Evolutionary conservation across 75 land plant genomes (phyloP).

Genomic region (Sequoia sempervirens): DNA sequence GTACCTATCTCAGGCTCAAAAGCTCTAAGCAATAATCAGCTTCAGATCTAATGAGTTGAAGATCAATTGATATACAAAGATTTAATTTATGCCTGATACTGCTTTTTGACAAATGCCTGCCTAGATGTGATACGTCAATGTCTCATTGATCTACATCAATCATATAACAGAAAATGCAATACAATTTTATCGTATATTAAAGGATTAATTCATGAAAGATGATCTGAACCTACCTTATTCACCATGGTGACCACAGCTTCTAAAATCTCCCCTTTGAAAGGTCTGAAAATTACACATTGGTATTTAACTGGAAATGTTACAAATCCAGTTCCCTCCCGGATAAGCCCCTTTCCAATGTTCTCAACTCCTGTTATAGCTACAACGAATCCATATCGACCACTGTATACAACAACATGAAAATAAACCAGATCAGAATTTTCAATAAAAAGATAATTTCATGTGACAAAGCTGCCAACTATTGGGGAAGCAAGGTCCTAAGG

Average conservation of each 20-base stretch:
- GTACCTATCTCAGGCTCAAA: too few relatives aligned
- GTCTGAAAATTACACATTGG: slow-evolving; percentile 94
- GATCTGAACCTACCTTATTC: slow-evolving; percentile 64
- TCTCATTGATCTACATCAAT: background rate
- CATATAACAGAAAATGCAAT: background rate
- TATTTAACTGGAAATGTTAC: slow-evolving; percentile 96
- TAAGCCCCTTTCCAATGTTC: slow-evolving; percentile 85
- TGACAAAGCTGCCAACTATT: background rate
- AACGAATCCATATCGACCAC: slow-evolving; percentile 97
- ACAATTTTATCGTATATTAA: background rate
- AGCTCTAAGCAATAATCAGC: background rate
- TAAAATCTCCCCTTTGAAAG: slow-evolving; percentile 94
- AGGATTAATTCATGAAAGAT: slow-evolving; percentile 9
- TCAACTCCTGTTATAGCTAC: slow-evolving; percentile 94
- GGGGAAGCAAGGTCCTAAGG: background rate
- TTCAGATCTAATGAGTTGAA: background rate
- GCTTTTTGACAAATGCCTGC: background rate
- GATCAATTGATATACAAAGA: background rate
- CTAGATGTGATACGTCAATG: background rate
- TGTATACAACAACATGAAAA: slow-evolving; percentile 19
- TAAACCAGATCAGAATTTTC: background rate
- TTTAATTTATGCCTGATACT: background rate
- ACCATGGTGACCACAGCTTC: slow-evolving; percentile 98
- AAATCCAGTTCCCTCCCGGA: slow-evolving; percentile 96
- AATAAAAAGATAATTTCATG: background rate